These are phyloP conservation scores for Cladosporium sp. DNA, from an alignment of 2,329 filamentous ascomycete species.

Conservation along the genomic window DNA sequence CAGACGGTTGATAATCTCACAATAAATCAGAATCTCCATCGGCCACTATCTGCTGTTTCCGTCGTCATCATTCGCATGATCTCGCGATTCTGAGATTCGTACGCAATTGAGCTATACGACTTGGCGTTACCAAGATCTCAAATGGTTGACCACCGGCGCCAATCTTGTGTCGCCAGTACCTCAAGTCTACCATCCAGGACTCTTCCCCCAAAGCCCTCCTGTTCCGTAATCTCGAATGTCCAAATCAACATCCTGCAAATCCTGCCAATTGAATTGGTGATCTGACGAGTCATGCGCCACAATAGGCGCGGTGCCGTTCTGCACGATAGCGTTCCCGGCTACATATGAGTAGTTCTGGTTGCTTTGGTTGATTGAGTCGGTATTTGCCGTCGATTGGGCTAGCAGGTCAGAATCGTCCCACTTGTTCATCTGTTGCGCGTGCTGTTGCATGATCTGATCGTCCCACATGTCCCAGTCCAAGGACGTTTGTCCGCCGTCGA, in stretches of 20 bases:
- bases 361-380: background rate
- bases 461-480: slow-evolving; percentile 32
- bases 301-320: background rate
- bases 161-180: background rate
- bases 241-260: slow-evolving; percentile 18
- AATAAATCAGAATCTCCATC: no score
- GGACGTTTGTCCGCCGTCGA: slow-evolving; percentile 21
- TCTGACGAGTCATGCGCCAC: background rate
- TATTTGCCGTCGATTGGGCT: background rate
- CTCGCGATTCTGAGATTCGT: no score
- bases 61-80: no score
- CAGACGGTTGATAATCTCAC: no score
- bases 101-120: no score
- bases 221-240: slow-evolving; percentile 13
- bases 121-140: no score
- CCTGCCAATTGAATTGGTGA: slow-evolving; percentile 1
- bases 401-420: background rate
- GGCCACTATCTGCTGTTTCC: no score
- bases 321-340: background rate
- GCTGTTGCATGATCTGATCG: slow-evolving; percentile 16
- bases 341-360: background rate
- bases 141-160: background rate
- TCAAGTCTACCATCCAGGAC: background rate
- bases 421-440: background rate
- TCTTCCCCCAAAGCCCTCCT: slow-evolving; percentile 2